Percentiles rank a stretch among this genome's conserved stretches.
Conservation (phyloP, 2,329 filamentous ascomycete species). For the Monosporascus sp. region DNA sequence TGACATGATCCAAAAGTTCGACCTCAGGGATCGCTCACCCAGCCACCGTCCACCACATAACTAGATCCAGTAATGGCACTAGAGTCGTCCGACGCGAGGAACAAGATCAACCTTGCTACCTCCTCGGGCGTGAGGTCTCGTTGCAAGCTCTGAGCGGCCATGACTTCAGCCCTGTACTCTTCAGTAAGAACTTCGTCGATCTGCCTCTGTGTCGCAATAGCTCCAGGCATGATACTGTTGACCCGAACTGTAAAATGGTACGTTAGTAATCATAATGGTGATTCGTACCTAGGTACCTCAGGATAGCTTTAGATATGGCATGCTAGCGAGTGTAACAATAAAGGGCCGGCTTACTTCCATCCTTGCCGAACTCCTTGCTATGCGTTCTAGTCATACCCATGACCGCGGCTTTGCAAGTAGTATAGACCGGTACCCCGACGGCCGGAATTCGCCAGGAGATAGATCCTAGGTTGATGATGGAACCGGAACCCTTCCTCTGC, state of each 20-base stretch:
- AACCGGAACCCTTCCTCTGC: slow-evolving; percentile 23
- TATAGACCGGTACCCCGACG: slow-evolving; percentile 28
- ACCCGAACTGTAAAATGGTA: slow-evolving; percentile 25
- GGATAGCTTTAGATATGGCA: not conserved
- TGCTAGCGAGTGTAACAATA: not conserved
- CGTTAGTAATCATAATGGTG: no score
- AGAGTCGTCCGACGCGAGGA: slow-evolving; percentile 41
- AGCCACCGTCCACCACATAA: slow-evolving; percentile 34
- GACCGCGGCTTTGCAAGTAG: slow-evolving; percentile 34
- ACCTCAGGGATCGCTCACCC: slow-evolving; percentile 24
- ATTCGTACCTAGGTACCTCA: not conserved
- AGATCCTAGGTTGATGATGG: slow-evolving; percentile 37
- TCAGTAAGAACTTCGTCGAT: slow-evolving; percentile 37
- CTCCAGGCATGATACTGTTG: slow-evolving; percentile 46
- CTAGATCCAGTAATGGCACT: slow-evolving; percentile 41
- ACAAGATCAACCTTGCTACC: slow-evolving; percentile 41
- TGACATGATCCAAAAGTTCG: not conserved
- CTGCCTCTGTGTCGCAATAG: slow-evolving; percentile 42
- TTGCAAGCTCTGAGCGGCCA: slow-evolving; percentile 38
- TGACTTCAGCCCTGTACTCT: slow-evolving; percentile 31
- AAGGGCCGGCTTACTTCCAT: slow-evolving; percentile 12
- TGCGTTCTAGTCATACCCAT: slow-evolving; percentile 34
- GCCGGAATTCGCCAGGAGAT: slow-evolving; percentile 34
- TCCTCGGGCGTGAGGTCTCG: slow-evolving; percentile 36
- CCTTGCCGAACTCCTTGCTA: slow-evolving; percentile 30